Evolutionary conservation across 768 basidiomycete genomes (phyloP), one percentile per base, ranked within the genome.

Genomic region (Cantharellus anzutake): DNA sequence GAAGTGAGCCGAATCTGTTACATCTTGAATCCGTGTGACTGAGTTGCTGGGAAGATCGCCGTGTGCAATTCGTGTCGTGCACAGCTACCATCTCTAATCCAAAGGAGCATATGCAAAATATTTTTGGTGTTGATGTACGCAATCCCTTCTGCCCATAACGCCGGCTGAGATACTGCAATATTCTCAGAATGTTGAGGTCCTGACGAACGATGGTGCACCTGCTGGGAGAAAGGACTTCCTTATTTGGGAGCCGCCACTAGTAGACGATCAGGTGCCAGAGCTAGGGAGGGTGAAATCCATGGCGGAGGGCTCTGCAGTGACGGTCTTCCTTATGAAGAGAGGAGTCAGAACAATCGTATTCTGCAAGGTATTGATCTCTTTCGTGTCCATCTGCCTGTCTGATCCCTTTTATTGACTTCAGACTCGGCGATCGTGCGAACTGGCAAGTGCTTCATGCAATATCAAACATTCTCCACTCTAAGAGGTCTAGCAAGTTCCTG

Each of bases 1-100:
- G 90, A 64, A 88, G 84, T 88, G 63, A 60, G 82, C 71, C 14
- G 14, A 3, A 14, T 51, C 14, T 40, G 3, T 4, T 37, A 41
- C 59, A 56, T 2, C 40, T 39, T 51, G 3, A 14, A 57, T 16
- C 35, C 53, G n/a, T 41, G 0, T 5, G 2, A 41, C 61, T 65
- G 40, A 42, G 66, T 4, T 58, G 65, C 5, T 53, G 65, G 0
- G 63, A 59, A 85, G 86, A 88, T 65, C 69, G 70, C 55, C 71
- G 70, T 0, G 66, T 76, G 2, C 76, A 72, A 16, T 90, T 87
- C 66, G 78, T 93, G 3, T 90, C 88, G 7, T 93, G 90, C 66
- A 90, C 86, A 62, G 90, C 90, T 41, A 94, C 90, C 0, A 83
- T 94, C 51, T 73, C 81, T 3, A 84, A 87, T 62, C 87, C 90